Base-by-base conservation (phyloP, 768 basidiomycete species). In the Leucocoprinus sp. region DNA sequence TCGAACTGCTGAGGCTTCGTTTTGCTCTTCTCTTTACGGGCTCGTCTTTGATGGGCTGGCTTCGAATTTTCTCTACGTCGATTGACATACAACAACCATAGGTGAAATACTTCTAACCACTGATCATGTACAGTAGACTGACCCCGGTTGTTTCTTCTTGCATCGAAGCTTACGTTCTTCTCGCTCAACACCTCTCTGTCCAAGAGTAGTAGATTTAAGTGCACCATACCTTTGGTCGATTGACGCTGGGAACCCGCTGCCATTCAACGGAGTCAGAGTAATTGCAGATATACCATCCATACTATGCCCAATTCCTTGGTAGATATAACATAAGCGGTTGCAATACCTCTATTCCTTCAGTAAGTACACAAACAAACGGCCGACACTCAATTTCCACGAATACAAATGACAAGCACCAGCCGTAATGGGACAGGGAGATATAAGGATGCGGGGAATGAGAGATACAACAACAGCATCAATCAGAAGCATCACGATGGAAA, bases 111-210 rank as follows among this genome's bases (percentile, higher is more conserved):
- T 74, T 27, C 68, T 84, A 27, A 82, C 78, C 18, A 72, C 82
- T 39, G 82, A 80, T 5, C 80, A 84, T 54, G 61, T 84, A 17
- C 79, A 81, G 31, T 84, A 83, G 83, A 76, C 84, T 78, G 75
- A 77, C 50, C 78, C 76, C 53, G 83, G 84, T 67, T 75, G 18
- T 69, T 84, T 50, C 64, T 84, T 28, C 79, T 79, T 24, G 78
- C 80, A 3, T 59, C 84, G 50, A 74, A 72, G 43, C 79, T 80
- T 11, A 65, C 82, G 31, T 74, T 84, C 56, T 59, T 81, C 38
- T 65, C 67, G 34, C 61, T 67, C 37, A 78, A 74, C 5, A 62
- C 82, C 42, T 64, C 72, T 19, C 74, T 76, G 37, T 67, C 69
- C 46, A 69, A 70, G 44, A 79, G n/a, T n/a, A n/a, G n/a, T n/a